Conservation (phyloP, 1,284 basidiomycete species). For the Amylostereum chailletii region DNA sequence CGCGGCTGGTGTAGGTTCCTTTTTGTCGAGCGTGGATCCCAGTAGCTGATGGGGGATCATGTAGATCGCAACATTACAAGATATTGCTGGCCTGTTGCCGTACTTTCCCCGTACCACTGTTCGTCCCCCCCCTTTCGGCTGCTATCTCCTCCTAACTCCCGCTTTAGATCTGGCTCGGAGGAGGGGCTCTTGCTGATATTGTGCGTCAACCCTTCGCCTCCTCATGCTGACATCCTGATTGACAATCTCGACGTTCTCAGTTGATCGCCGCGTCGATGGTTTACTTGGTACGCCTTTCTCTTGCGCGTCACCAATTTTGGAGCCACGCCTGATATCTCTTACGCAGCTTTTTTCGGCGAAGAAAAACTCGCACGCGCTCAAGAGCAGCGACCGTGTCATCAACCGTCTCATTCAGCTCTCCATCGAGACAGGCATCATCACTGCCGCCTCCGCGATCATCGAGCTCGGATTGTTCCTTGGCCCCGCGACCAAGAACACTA, state of each 20-base stretch:
- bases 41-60: too few relatives aligned
- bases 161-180: not conserved
- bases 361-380: not conserved
- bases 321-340: too few relatives aligned
- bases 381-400: constrained; percentile 6
- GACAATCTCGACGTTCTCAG: too few relatives aligned
- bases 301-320: too few relatives aligned
- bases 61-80: too few relatives aligned
- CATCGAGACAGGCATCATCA: constrained; percentile 9
- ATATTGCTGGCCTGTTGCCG: too few relatives aligned
- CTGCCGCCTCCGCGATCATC: constrained; percentile 6
- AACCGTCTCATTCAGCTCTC: constrained; percentile 9
- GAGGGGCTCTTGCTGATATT: not conserved
- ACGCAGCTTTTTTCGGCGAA: constrained; percentile 5
- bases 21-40: too few relatives aligned
- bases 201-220: not conserved
- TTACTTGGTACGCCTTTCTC: not conserved
- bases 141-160: not conserved
- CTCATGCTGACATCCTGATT: too few relatives aligned
- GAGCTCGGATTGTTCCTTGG: constrained; percentile 8
- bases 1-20: not conserved
- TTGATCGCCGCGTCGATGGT: not conserved
- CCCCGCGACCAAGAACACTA: not conserved
- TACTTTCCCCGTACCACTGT: too few relatives aligned
- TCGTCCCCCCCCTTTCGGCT: not conserved